These are phyloP conservation scores for Glomus cerebriforme DNA, from an alignment of 192 early-diverging fungal genomes.

Conservation along the genomic window DNA sequence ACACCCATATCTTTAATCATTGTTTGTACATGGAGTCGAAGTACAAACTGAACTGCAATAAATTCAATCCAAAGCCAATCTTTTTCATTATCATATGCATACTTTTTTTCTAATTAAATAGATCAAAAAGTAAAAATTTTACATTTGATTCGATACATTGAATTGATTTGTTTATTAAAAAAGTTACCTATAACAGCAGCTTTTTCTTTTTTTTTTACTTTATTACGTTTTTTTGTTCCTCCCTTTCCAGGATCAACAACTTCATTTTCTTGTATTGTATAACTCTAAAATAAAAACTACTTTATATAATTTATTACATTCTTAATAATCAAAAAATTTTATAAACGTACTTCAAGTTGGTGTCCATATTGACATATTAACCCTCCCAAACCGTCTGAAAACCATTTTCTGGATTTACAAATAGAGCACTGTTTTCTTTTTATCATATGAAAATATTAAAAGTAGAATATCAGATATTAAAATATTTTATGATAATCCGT, in stretches of 20 bases:
- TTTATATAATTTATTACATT: not conserved
- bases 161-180: not conserved
- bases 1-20: slow-evolving; percentile 22
- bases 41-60: not conserved
- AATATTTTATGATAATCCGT: no score
- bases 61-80: not conserved
- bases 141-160: not conserved
- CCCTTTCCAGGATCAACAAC: not conserved
- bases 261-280: not conserved
- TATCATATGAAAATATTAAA: not conserved
- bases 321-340: not conserved
- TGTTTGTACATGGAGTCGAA: not conserved
- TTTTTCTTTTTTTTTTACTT: not conserved
- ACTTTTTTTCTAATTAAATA: not conserved
- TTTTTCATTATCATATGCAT: not conserved
- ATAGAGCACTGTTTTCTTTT: not conserved
- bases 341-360: not conserved
- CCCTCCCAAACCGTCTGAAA: slow-evolving; percentile 9
- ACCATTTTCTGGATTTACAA: slow-evolving; percentile 4
- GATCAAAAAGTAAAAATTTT: not conserved
- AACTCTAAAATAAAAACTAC: not conserved
- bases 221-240: not conserved
- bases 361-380: slow-evolving; percentile 19
- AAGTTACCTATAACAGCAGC: not conserved
- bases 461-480: no score